Evolutionary conservation across 192 early-diverging fungal genomes (phyloP).

Genomic region (Pilobolus umbonatus): DNA sequence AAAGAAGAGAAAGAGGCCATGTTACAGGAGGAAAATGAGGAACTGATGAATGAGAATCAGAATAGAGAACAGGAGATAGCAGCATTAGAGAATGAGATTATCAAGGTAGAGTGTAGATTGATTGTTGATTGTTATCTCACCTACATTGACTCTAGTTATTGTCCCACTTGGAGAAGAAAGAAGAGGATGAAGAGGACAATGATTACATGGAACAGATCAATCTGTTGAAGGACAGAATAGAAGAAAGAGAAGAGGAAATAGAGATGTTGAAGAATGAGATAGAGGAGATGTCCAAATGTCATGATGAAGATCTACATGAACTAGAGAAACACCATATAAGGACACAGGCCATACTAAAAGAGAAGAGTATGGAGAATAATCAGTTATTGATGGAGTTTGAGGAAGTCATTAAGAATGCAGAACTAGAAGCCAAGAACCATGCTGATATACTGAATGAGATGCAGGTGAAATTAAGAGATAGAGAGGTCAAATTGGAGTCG

Average conservation of each 20-base stretch:
- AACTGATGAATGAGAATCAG: slow-evolving; percentile 23
- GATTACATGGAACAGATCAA: neutral
- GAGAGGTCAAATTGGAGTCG: slow-evolving; percentile 17
- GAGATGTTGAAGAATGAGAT: neutral
- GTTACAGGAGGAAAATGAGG: slow-evolving; percentile 14
- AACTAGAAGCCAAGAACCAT: slow-evolving; percentile 5
- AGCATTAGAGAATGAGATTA: slow-evolving; percentile 24
- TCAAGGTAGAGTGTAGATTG: slow-evolving; percentile 14
- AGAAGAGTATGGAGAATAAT: neutral
- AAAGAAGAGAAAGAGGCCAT: neutral
- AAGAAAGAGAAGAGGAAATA: neutral
- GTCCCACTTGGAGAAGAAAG: neutral
- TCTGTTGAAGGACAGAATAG: neutral
- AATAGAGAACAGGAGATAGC: slow-evolving; percentile 28
- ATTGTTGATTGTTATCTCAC: no score
- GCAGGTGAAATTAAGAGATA: slow-evolving; percentile 10
- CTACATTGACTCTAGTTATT: neutral
- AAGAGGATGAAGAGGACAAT: neutral
- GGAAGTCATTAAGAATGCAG: slow-evolving; percentile 6
- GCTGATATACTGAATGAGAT: slow-evolving; percentile 9
- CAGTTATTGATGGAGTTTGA: neutral
- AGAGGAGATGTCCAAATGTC: neutral
- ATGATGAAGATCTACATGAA: neutral
- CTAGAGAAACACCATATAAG: neutral
- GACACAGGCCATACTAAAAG: neutral